phyloP scores from a whole-genome alignment of 2,329 filamentous ascomycete genomes.

The Cytospora paraplurivora region DNA sequence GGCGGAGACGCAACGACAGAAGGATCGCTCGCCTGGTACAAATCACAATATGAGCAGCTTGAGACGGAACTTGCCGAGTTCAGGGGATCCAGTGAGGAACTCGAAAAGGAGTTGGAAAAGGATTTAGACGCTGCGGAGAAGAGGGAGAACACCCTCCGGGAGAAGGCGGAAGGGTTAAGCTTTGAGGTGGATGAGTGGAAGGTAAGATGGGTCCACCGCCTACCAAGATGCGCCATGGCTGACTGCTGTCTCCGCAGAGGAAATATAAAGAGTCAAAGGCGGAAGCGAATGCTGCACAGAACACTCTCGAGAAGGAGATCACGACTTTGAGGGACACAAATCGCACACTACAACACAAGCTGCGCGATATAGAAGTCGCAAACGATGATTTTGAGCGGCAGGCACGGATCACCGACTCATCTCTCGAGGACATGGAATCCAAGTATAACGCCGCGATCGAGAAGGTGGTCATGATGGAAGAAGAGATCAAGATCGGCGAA shows the following conservation, averaged over 20 bases:
- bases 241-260: constrained; percentile 55
- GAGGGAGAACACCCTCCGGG: constrained; percentile 79
- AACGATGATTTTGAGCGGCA: constrained; percentile 99
- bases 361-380: constrained; percentile 94
- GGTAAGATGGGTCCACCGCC: constrained; percentile 54
- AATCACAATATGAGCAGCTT: constrained; percentile 89
- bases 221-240: constrained; percentile 27
- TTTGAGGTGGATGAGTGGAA: constrained; percentile 99
- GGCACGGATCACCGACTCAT: constrained; percentile 92
- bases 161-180: constrained; percentile 80
- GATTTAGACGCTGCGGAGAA: constrained; percentile 96
- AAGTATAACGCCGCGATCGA: constrained; percentile 97
- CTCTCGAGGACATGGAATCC: constrained; percentile 92
- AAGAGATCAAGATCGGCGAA: constrained; percentile 88
- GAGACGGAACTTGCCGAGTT: constrained; percentile 93
- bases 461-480: constrained; percentile 87
- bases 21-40: constrained; percentile 91
- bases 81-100: constrained; percentile 87
- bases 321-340: constrained; percentile 85
- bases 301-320: constrained; percentile 89
- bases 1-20: constrained; percentile 58
- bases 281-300: constrained; percentile 84
- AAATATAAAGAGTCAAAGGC: constrained; percentile 96
- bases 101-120: constrained; percentile 93
- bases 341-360: constrained; percentile 75